phyloP scores from a whole-genome alignment of 2,329 filamentous ascomycete genomes.

The Pseudogymnoascus destructans region DNA sequence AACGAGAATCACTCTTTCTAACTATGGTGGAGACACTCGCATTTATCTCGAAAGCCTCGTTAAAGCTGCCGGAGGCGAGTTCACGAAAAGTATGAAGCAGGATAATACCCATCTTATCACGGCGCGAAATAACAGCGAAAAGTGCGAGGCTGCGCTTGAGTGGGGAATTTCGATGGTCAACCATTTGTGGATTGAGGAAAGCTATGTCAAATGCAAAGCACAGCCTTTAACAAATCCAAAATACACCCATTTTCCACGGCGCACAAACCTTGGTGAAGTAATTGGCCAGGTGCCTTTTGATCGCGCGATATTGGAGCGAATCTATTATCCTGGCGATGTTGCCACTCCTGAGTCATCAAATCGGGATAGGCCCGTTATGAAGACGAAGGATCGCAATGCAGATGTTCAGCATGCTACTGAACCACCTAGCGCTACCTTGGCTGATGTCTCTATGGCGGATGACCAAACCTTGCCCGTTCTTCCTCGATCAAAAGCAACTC shows the following conservation, averaged over 20 bases:
- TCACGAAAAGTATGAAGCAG: constrained; percentile 87
- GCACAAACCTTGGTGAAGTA: constrained; percentile 86
- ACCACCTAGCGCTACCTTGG: background rate
- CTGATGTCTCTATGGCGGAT: background rate
- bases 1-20: constrained; percentile 77
- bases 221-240: constrained; percentile 58
- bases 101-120: constrained; percentile 95
- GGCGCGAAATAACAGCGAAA: constrained; percentile 78
- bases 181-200: constrained; percentile 95
- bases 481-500: background rate
- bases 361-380: constrained; percentile 32
- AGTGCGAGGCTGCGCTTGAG: constrained; percentile 80
- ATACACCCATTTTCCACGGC: constrained; percentile 75
- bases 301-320: constrained; percentile 41
- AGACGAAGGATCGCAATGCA: constrained; percentile 30
- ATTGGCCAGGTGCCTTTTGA: constrained; percentile 82
- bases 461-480: background rate
- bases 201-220: constrained; percentile 76
- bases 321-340: constrained; percentile 45
- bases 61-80: constrained; percentile 68
- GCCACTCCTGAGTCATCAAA: constrained; percentile 28
- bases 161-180: constrained; percentile 88
- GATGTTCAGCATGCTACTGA: background rate
- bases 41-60: constrained; percentile 90
- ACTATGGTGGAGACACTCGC: constrained; percentile 89